Evolutionary conservation across 2,329 filamentous ascomycete species (phyloP).

Genomic region (Diaporthe eres): DNA sequence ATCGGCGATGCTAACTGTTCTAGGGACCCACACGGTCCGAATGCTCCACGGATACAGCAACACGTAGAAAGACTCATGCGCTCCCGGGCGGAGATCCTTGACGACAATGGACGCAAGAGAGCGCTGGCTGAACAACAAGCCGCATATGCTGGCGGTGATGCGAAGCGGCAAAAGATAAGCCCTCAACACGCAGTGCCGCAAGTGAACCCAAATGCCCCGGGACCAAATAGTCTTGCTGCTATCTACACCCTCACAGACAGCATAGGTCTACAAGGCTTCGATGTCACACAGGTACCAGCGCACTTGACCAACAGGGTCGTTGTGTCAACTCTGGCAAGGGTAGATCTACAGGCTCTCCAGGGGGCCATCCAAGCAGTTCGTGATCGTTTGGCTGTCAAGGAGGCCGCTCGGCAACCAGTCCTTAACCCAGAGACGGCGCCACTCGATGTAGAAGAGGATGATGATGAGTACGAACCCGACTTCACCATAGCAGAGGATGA

Average conservation of each 20-base stretch:
- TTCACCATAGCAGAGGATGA: conserved; percentile 83
- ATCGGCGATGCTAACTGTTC: conserved; percentile 41
- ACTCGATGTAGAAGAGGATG: conserved; percentile 80
- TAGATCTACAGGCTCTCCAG: conserved; percentile 78
- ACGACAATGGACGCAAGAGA: conserved; percentile 85
- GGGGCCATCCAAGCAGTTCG: conserved; percentile 77
- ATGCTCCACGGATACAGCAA: conserved; percentile 85
- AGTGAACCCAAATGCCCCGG: conserved; percentile 80
- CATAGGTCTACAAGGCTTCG: conserved; percentile 80
- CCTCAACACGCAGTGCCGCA: conserved; percentile 61
- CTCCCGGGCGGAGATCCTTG: conserved; percentile 82
- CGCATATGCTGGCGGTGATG: conserved; percentile 76
- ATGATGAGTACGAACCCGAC: conserved; percentile 92
- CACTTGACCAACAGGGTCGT: conserved; percentile 85
- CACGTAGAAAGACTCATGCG: conserved; percentile 88
- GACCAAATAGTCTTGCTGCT: conserved; percentile 83
- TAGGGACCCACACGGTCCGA: conserved; percentile 85
- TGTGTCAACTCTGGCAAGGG: conserved; percentile 80
- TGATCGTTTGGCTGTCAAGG: conserved; percentile 62
- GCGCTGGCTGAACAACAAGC: conserved; percentile 75
- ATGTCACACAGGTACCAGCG: conserved; percentile 83
- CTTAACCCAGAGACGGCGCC: conserved; percentile 72
- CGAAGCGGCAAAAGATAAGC: conserved; percentile 85
- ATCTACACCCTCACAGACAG: conserved; percentile 89
- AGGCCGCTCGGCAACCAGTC: conserved; percentile 59